Evolutionary conservation across 768 basidiomycete genomes (phyloP).

Genomic region (Sporobolomyces roseus): DNA sequence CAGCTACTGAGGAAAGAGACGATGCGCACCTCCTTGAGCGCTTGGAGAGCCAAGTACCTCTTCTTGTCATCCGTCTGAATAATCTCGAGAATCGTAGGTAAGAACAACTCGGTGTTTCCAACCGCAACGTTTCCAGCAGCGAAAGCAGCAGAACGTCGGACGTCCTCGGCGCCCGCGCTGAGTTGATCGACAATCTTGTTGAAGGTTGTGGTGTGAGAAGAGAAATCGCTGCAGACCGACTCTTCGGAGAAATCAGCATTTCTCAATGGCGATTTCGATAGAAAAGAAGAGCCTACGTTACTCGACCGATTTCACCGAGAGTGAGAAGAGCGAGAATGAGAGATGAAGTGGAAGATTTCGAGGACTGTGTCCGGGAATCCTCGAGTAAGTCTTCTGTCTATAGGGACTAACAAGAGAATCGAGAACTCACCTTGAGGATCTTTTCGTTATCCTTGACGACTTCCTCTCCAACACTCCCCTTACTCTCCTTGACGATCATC

Average conservation of each 20-base stretch:
- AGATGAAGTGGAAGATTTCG: slow-evolving; percentile 59
- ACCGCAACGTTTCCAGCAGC: slow-evolving; percentile 92
- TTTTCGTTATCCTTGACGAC: slow-evolving; percentile 82
- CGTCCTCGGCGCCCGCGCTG: slow-evolving; percentile 72
- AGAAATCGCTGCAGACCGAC: slow-evolving; percentile 67
- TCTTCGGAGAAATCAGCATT: background rate
- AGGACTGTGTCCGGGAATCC: background rate
- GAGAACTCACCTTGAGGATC: slow-evolving; percentile 62
- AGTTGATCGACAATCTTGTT: slow-evolving; percentile 68
- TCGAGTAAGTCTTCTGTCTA: background rate
- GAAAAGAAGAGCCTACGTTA: slow-evolving; percentile 60
- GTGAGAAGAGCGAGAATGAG: slow-evolving; percentile 80
- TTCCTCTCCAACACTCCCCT: slow-evolving; percentile 69
- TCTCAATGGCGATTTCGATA: slow-evolving; percentile 8
- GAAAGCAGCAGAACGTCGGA: slow-evolving; percentile 86
- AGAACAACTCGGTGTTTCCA: slow-evolving; percentile 80
- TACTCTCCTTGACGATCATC: slow-evolving; percentile 68
- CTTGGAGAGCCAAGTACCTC: slow-evolving; percentile 79
- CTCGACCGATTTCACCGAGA: slow-evolving; percentile 87
- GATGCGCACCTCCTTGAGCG: slow-evolving; percentile 74
- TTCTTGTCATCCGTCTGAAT: slow-evolving; percentile 65
- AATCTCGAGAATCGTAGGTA: slow-evolving; percentile 67
- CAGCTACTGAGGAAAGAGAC: no score
- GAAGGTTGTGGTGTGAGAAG: slow-evolving; percentile 74
- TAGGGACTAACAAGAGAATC: background rate